phyloP scores from a whole-genome alignment of 2,329 filamentous ascomycete genomes.

The Elsinoe batatas region DNA sequence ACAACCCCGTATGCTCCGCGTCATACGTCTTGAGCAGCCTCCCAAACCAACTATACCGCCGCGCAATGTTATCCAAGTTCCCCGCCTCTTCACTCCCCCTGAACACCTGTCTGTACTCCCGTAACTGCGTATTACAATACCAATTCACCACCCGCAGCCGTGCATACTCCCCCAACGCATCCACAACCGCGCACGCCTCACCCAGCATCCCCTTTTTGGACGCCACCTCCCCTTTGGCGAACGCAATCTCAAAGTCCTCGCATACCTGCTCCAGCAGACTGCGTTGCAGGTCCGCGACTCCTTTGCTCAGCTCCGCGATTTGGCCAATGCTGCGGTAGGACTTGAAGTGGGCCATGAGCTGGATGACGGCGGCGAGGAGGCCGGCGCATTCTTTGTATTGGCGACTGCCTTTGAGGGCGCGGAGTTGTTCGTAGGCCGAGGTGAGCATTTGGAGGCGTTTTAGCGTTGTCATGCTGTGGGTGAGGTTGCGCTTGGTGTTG shows the following conservation, averaged over 20 bases:
- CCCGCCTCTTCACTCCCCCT: constrained; percentile 93
- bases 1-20: constrained; percentile 80
- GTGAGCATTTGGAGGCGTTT: constrained; percentile 98
- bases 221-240: constrained; percentile 75
- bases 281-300: constrained; percentile 85
- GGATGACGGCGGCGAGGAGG: constrained; percentile 84
- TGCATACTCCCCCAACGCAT: constrained; percentile 83
- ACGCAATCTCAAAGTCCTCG: constrained; percentile 94
- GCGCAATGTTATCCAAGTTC: constrained; percentile 89
- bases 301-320: constrained; percentile 84
- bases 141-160: constrained; percentile 75
- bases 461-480: constrained; percentile 92
- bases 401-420: constrained; percentile 68
- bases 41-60: constrained; percentile 92
- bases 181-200: constrained; percentile 88
- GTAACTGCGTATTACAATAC: constrained; percentile 95
- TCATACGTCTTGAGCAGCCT: constrained; percentile 93
- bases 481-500: constrained; percentile 91
- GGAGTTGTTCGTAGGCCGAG: constrained; percentile 94
- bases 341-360: constrained; percentile 98
- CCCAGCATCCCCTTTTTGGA: constrained; percentile 60
- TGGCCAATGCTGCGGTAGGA: constrained; percentile 96
- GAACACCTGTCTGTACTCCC: constrained; percentile 93
- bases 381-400: constrained; percentile 95
- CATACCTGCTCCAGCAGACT: constrained; percentile 96